Base-by-base conservation (phyloP, 2,329 filamentous ascomycete species). In the Trichoderma pleuroti region DNA sequence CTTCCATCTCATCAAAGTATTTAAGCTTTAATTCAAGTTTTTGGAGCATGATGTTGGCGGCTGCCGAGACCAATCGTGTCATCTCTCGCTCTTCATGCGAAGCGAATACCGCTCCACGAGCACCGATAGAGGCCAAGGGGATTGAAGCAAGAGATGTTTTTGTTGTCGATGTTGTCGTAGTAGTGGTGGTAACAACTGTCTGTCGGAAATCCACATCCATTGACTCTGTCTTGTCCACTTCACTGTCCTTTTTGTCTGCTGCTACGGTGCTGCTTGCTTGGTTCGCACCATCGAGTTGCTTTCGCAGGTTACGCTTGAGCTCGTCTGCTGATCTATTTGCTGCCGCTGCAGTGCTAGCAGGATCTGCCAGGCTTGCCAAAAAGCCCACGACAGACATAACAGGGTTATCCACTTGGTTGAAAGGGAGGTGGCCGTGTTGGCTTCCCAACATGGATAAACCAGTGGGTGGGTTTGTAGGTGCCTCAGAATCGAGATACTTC, bases 11-110 rank as follows among this genome's bases (percentile, higher is more conserved):
- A 76, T 93, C 92, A 82, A 99, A 99, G 80, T 98, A 97, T 77
- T 93, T 91, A 72, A 99, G 87, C 83, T 99, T 99, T 76, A 98
- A 85, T 82, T 98, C 94, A 73, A 98, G 90, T 82, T 99, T 99
- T 78, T 97, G 92, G 39, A 98, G 85, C n/a, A 93, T 95, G 14
- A 97, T 87, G 78, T 99, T 99, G 66, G 97, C 93, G 0, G 94
- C 93, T 7, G 94, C 92, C 3, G 94, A 95, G 11, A 99, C 93
- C 60, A 98, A 89, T 18, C 94, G 92, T 24, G 94, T 97, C 89
- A 98, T 96, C 81, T 98, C 94, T 71, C 97, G 92, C 81, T 99
- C 96, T 81, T 98, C 95, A 76, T 98, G 94, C 4, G 95, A 98
- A 32, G 95, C 94, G 39, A 99, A 89, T 4, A 92, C 96, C 9